Conservation (phyloP, 2,329 filamentous ascomycete species). For the Aspergillus viridinutans region DNA sequence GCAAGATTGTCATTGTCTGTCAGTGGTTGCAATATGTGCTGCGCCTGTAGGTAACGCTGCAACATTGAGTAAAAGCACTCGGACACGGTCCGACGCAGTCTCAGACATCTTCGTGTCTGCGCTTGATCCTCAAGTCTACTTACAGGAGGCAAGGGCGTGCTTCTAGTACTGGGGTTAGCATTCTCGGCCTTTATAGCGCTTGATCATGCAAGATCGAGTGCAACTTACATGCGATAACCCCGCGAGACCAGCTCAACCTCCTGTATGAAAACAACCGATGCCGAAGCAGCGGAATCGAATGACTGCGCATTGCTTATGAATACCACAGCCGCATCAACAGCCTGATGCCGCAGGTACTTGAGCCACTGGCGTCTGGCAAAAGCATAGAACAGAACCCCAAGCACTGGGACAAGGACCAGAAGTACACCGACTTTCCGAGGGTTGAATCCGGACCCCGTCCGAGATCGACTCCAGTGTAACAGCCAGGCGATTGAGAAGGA, state of each 20-base stretch:
- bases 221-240: conserved; percentile 73
- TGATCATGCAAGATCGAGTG: conserved; percentile 9
- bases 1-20: conserved; percentile 78
- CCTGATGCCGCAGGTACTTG: conserved; percentile 70
- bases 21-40: conserved; percentile 64
- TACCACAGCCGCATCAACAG: conserved; percentile 62
- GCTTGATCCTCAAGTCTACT: conserved; percentile 81
- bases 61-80: conserved; percentile 67
- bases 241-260: conserved; percentile 94
- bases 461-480: conserved; percentile 64
- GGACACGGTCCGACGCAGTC: conserved; percentile 72
- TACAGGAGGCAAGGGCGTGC: conserved; percentile 84
- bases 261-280: conserved; percentile 77
- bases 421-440: conserved; percentile 37
- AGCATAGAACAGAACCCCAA: conserved; percentile 61
- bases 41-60: conserved; percentile 66
- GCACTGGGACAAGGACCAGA: conserved; percentile 46
- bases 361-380: conserved; percentile 78
- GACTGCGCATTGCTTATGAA: conserved; percentile 73
- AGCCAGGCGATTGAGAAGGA: conserved; percentile 63
- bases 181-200: conserved; percentile 2
- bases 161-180: conserved; percentile 51
- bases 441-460: conserved; percentile 46
- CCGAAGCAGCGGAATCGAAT: conserved; percentile 72
- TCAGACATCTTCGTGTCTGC: conserved; percentile 72